Percentiles rank a stretch among this genome's conserved stretches.
Conservation (phyloP, 345 rosid genomes). For the Gossypium stocksii region DNA sequence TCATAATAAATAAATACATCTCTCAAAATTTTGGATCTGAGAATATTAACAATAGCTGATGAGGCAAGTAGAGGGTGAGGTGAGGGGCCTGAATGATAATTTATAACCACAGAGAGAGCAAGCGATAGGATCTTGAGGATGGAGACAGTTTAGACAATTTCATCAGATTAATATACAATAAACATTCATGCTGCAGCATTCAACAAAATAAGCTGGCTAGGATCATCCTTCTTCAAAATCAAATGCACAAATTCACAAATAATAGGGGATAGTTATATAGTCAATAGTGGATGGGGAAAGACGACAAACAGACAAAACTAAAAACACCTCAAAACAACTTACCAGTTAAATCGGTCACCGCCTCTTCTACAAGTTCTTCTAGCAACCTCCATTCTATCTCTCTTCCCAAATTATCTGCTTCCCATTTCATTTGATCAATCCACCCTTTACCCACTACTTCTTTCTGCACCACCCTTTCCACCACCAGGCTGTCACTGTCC, state of each 20-base stretch:
- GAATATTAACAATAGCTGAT: not conserved
- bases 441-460: slow-evolving; percentile 77
- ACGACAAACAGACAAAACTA: not conserved
- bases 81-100: not conserved
- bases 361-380: slow-evolving; percentile 77
- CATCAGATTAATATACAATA: not conserved
- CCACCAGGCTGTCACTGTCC: slow-evolving; percentile 57
- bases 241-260: slow-evolving; percentile 24
- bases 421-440: slow-evolving; percentile 44
- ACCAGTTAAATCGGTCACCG: slow-evolving; percentile 52
- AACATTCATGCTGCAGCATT: slow-evolving; percentile 4
- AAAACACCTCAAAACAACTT: slow-evolving; percentile 21
- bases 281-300: not conserved
- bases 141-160: not conserved
- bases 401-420: slow-evolving; percentile 46
- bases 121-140: not conserved
- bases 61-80: too few species aligned
- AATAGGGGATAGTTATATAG: not conserved
- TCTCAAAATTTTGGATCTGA: not conserved
- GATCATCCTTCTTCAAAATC: slow-evolving; percentile 20
- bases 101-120: not conserved
- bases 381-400: slow-evolving; percentile 62
- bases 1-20: not conserved
- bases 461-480: slow-evolving; percentile 58
- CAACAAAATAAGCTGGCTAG: slow-evolving; percentile 21